phyloP scores from a whole-genome alignment of 176 grass and related monocot species.

The Pharus latifolius region DNA sequence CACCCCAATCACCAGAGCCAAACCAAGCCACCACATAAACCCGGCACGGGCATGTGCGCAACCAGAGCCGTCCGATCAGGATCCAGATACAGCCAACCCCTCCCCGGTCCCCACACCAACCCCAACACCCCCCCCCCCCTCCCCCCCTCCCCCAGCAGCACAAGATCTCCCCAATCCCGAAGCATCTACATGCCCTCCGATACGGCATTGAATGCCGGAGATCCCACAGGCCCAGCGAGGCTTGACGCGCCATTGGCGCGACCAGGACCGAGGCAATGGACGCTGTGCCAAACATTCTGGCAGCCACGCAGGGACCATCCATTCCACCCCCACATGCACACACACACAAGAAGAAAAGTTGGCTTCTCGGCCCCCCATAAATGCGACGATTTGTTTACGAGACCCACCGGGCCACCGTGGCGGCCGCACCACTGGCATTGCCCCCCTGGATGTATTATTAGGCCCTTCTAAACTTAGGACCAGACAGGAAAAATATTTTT shows the following conservation, averaged over 20 bases:
- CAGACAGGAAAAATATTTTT: background rate
- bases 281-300: no score
- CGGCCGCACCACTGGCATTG: background rate
- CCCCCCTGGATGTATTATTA: background rate
- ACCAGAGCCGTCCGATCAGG: constrained; percentile 30
- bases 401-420: no score
- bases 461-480: background rate
- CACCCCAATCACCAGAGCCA: no score
- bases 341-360: background rate
- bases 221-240: constrained; percentile 11
- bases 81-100: no score
- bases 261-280: background rate
- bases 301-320: background rate
- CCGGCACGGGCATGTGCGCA: constrained; percentile 24
- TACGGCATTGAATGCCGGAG: background rate
- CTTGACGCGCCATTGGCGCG: background rate
- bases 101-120: background rate
- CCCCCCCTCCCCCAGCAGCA: constrained; percentile 7
- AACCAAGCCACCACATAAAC: background rate
- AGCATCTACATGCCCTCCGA: constrained; percentile 4
- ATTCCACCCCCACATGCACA: background rate
- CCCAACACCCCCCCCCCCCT: background rate
- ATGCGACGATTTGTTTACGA: no score
- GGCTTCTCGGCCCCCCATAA: background rate
- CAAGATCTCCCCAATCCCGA: constrained; percentile 1